These are phyloP conservation scores for Arctium minus DNA, from an alignment of 129 eudicot genomes.

Conservation along the genomic window DNA sequence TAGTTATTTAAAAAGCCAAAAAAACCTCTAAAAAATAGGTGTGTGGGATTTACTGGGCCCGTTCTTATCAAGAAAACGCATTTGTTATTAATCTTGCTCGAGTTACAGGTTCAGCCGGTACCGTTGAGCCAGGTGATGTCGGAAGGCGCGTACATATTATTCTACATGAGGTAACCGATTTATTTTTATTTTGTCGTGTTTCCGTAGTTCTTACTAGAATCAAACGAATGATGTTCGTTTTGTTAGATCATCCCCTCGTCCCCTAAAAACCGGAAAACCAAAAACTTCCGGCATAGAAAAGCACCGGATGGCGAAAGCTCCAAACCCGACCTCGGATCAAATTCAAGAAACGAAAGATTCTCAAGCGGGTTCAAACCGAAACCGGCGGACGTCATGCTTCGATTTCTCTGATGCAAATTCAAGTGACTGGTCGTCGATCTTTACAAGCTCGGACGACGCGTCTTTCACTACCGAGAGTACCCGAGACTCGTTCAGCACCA, in stretches of 20 bases:
- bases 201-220: background rate
- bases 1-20: too few species aligned
- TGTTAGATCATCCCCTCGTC: conserved; percentile 73
- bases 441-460: conserved; percentile 92
- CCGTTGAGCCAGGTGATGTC: conserved; percentile 82
- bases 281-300: background rate
- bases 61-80: background rate
- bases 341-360: conserved; percentile 15
- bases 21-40: too few species aligned
- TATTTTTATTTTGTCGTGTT: background rate
- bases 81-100: background rate
- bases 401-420: conserved; percentile 77
- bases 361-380: conserved; percentile 25
- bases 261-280: conserved; percentile 33
- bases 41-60: background rate
- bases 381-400: conserved; percentile 27
- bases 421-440: conserved; percentile 76
- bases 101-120: conserved; percentile 68
- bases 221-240: background rate
- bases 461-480: conserved; percentile 95
- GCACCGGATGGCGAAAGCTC: conserved; percentile 27
- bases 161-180: conserved; percentile 75
- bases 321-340: conserved; percentile 39
- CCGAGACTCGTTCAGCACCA: conserved; percentile 80
- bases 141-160: conserved; percentile 92